Evolutionary conservation across 257 asterid genomes (phyloP), one percentile per base, ranked within the genome.

Genomic region (Asclepias syriaca): DNA sequence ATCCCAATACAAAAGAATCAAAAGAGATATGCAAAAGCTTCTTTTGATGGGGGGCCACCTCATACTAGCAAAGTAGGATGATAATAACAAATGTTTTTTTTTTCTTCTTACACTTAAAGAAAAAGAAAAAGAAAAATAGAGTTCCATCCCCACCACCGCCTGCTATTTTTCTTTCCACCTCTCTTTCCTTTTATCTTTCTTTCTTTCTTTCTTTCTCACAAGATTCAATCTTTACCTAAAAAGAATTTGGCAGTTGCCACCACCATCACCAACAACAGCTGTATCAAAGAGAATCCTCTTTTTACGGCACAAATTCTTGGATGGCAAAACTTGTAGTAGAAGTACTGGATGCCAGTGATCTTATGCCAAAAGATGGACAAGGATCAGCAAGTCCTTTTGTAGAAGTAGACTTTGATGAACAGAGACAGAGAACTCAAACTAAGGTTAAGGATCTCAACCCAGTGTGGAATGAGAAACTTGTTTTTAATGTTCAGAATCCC

Each of bases 281-380:
- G 57, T 64, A 65, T 66, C 86, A 59, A 13, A 34, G 39, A 34
- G 39, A 55, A 77, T 76, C 65, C 61, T 40, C 22, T 37, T 45
- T 37, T 45, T 21, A 18, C 21, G 40, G 16, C 72, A 55, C n/a
- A 45, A 46, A 71, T 51, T 49, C 8, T 49, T 46, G 27, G 70
- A 87, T 94, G 91, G 89, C 93, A 39, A 82, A 78, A 80, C 90
- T 94, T 29, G 86, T 88, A 32, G 93, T 88, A 29, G 90, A 93
- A 82, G 95, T 91, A 54, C 73, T 93, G 21, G 95, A 88, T 21
- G 97, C 98, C 53, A 82, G 81, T 64, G 94, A 91, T 78, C 96
- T 93, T 43, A 86, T 88, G 95, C 96, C 98, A 8, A 91, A 93
- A 84, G 97, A 93, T 56, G 96, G 96, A 0, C 91, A 89, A 19